Evolutionary conservation across 2,329 filamentous ascomycete genomes (phyloP), one percentile per base, ranked within the genome.

Genomic region (Cladophialophora exuberans): DNA sequence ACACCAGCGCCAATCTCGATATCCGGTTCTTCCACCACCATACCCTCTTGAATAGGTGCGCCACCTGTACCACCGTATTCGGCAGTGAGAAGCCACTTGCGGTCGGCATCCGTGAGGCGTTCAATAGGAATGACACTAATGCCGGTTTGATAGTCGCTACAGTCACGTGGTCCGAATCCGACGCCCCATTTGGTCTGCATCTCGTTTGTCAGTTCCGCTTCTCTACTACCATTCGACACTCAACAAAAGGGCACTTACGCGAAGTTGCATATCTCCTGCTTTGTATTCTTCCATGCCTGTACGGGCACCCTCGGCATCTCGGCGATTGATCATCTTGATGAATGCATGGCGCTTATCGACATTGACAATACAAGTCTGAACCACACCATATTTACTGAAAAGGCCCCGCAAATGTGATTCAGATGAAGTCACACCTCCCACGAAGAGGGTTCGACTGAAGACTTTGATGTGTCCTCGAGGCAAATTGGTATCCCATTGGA

Each of bases 1-100:
- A 99, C 95, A 52, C 94, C 94, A 15, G 93, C 92, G 49, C 94
- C 94, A 54, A 99, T 99, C 73, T 99, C 94, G 65, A 99, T 99
- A 69, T 99, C 94, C 2, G 94, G 94, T 73, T 99, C 94, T 70
- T 99, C 94, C 22, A 99, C 88, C 5, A 92, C 88, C 75, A 99
- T 84, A 36, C 92, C 91, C 11, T 83, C 79, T 67, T 91, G 87
- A 57, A 99, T 90, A 1, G 84, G 76, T 53, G 83, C 82, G 52
- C 93, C 94, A 53, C 93, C 94, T 59, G 90, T 96, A 51, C 94
- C 94, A 62, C 94, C 94, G 69, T 87, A 96, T 62, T 96, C 90
- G 10, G 94, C 95, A 30, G 86, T 96, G 62, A 96, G 75, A 80
- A 97, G 90, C 94, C 94, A 99, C 73, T 97, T 97, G 59, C 90